Evolutionary conservation across 1,284 basidiomycete genomes (phyloP), one percentile per base, ranked within the genome.

Genomic region (Leccinum glutinopallens): DNA sequence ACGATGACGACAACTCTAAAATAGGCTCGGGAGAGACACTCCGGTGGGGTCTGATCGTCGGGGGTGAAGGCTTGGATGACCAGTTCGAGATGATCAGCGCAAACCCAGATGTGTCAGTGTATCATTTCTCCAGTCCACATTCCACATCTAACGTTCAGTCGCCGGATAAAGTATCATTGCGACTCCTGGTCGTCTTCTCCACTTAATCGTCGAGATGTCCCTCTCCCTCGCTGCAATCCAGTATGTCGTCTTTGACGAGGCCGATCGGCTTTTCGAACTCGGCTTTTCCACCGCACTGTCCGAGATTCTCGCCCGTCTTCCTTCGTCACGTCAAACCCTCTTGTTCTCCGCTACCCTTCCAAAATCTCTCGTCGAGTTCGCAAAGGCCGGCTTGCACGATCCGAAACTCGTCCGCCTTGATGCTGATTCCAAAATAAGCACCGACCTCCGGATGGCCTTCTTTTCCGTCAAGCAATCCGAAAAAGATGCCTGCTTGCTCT

Each of bases 211-310:
- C 60, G 97, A 99, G 79, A 99, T 98, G 97, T 94, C 94, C 69
- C 81, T 98, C 58, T 96, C 98, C 74, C 81, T 99, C 41, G 89
- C 91, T 59, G 90, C 92, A 0, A 84, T 97, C 3, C 89, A 97
- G 76, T 96, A 95, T 68, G 89, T 97, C 63, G 93, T 99, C 19
- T 99, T 99, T 72, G 97, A 99, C 75, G 97, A 99, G 80, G 97
- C 97, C 0, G 97, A 99, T 77, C 89, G 96, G 41, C 85, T 98
- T 13, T 99, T 99, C 76, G 97, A 99, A 75, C 95, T 98, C 90
- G 97, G 97, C 15, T 99, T 99, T 76, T 93, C 94, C 71, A 88
- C 90, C 3, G 94, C 97, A 59, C 83, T 99, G 37, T 90, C 90
- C 64, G 97, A 98, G 77, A 96, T 98, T 70, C 81, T 98, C 4